Base-by-base conservation (phyloP, 2,329 filamentous ascomycete species). In the Monilinia fructigena region DNA sequence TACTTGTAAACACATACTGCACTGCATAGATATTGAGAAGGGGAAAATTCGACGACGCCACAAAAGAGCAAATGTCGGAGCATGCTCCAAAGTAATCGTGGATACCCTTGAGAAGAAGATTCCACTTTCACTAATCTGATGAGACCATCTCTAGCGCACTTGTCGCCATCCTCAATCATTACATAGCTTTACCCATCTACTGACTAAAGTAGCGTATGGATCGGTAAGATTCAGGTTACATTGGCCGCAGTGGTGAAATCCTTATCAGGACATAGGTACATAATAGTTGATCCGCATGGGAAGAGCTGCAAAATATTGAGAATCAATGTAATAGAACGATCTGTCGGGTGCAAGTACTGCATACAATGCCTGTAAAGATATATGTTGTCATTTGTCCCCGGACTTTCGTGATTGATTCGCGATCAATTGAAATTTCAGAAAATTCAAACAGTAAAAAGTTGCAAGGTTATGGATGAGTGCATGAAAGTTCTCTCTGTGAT, bases 311-410 rank as follows among this genome's bases (percentile, higher is more conserved):
- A 35, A 35, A 35, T 11, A 11, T 31, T 42, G 40, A 59, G 40
- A 47, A 35, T 12, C 6, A 16, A 23, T 23, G 26, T 48, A 48
- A 59, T 3, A 28, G 55, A 28, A n/a, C 10, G 14, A 4, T 59
- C 26, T 35, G 56, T 31, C 18, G 40, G 40, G 55, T 59, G 56
- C 45, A 12, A 5, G 28, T 59, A 26, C 14, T 42, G 42, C 45
- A 60, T 23, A 14, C 45, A 38, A 60, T 60, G 45, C 58, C 58
- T 60, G 58, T 18, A 50, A 48, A 14, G 35, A 38, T 20, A 60
- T 42, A 66, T 66, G 65, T 66, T 66, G 65, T 66, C 59, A 66
- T 66, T 47, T 40, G 11, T 31, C 65, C 65, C 65, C 48, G 53
- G 40, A 52, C 38, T 63, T n/a, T 63, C 65, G 65, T 64, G 20